phyloP scores from a whole-genome alignment of 1,284 basidiomycete genomes.

The Meripilus lineatus region DNA sequence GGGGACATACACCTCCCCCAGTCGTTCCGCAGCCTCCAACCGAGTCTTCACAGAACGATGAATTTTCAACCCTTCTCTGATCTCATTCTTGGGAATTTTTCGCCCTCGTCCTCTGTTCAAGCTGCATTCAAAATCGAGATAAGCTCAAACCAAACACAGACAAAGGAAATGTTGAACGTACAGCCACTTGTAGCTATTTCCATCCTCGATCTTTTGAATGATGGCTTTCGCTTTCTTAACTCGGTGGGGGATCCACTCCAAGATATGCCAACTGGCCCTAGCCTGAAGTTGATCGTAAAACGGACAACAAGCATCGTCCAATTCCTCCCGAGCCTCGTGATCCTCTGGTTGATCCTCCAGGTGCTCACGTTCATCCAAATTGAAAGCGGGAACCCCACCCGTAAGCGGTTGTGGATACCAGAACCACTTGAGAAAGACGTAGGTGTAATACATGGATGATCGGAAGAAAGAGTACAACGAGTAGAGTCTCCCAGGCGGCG shows the following conservation, averaged over 20 bases:
- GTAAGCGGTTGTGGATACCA: neutral
- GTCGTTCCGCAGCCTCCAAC: conserved; percentile 4
- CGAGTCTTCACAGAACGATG: conserved; percentile 13
- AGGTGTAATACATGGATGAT: neutral
- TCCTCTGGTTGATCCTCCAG: conserved; percentile 6
- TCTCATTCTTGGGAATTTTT: conserved; percentile 5
- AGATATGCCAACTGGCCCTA: conserved; percentile 6
- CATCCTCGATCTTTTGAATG: conserved; percentile 5
- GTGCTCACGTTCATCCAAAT: conserved; percentile 2
- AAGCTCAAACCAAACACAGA: neutral
- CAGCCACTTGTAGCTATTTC: conserved; percentile 6
- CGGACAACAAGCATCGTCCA: conserved; percentile 5
- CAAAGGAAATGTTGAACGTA: conserved; percentile 1
- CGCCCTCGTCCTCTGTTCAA: conserved; percentile 11
- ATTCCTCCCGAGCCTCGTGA: conserved; percentile 4
- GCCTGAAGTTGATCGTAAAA: conserved; percentile 8
- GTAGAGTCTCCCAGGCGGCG: neutral
- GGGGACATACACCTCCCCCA: conserved; percentile 5
- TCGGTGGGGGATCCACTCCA: conserved; percentile 9
- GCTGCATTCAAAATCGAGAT: too few relatives aligned
- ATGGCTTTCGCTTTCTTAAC: conserved; percentile 7
- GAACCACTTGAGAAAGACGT: neutral
- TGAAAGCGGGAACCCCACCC: neutral
- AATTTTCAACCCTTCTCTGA: conserved; percentile 11
- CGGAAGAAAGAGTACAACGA: neutral